Evolutionary conservation across 225 moss, liverwort and hornwort genomes (phyloP), one percentile per base, ranked within the genome.

Genomic region (Polytrichum commune): DNA sequence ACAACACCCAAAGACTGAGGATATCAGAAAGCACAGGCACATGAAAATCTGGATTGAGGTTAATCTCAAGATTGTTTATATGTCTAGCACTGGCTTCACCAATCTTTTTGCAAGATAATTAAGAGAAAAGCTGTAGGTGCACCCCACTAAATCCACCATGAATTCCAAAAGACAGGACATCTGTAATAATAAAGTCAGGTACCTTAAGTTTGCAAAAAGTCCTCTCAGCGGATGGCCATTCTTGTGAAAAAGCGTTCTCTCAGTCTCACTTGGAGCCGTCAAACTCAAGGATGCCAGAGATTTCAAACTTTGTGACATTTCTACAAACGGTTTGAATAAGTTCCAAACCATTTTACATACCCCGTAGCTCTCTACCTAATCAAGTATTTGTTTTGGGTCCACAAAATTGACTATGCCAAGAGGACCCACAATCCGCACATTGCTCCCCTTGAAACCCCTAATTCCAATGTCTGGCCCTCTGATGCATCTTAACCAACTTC

Each of bases 121-220:
- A 26, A 28, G n/a, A 33, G 67, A 27, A 55, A 55, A 67, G 30
- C 30, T 38, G 6, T 19, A 5, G 30, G 33, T 38, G 8, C 35
- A 46, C 46, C 46, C 30, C 30, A 46, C 32, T 18, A 10, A 6
- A 35, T 8, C 35, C 13, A 35, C 19, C 29, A 22, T 26, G 60
- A 61, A 22, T 61, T 61, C 60, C 27, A 64, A 64, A 24, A 29
- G 27, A 18, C 27, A 27, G 63, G 38, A 10, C 10, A 38, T 10
- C 38, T 46, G 4, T 16, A 46, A 46, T 46, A 46, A 46, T 3
- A 19, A 29, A 68, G 67, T 35, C 29, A 67, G 74, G 74, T 71
- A 86, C 86, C 86, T 80, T 61, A 78, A 61, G 76, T 83, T 78
- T 27, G 71, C 65, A 18, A 83, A 76, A 25, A 86, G 73, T 1